Base-by-base conservation (phyloP, 164 flowering plant species). In the Aristolochia contorta region DNA sequence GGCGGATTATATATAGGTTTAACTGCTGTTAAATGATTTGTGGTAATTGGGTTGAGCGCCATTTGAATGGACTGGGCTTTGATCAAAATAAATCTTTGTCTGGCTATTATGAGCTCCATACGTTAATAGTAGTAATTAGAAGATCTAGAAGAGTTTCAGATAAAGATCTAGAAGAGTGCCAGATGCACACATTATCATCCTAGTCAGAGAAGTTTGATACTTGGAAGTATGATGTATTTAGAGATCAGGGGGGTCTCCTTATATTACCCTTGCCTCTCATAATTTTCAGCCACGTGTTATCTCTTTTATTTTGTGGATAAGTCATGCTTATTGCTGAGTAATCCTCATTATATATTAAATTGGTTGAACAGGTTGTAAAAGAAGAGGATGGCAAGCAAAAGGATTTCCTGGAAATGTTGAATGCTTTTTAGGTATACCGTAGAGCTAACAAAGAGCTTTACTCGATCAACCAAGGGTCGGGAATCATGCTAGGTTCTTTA, bases 381-480 rank as follows among this genome's bases (percentile, higher is more conserved):
- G 76, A 73, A 68, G 54, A 60, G 25, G 67, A 65, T 43, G 43
- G 43, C 43, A 70, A 73, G 55, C 62, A 65, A 33, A 67, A 56
- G 10, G 72, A 65, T 27, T 73, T 73, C 63, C 65, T 63, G 56
- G 63, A 62, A 25, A 51, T 69, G 67, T 63, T 73, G 70, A 54
- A 61, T 46, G 59, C 43, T 47, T 69, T 65, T 33, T 65, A 59
- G 43, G 56, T 22, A 63, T 55, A 56, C 46, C 47, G 47, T 15
- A 21, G 58, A 48, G 32, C 49, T 30, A 50, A 41, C 9, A 22
- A 32, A 67, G 48, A 67, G 48, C 53, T 15, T 54, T 41, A 22
- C 60, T 52, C 16, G 20, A 56, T 45, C 15, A 16, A 16, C n/a
- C 67, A 25, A 16, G 43, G 30, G 56, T 56, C 49, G 67, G 46